Base-by-base conservation (phyloP, 2,329 filamentous ascomycete genomes). In the Ascochyta clinopodiicola region DNA sequence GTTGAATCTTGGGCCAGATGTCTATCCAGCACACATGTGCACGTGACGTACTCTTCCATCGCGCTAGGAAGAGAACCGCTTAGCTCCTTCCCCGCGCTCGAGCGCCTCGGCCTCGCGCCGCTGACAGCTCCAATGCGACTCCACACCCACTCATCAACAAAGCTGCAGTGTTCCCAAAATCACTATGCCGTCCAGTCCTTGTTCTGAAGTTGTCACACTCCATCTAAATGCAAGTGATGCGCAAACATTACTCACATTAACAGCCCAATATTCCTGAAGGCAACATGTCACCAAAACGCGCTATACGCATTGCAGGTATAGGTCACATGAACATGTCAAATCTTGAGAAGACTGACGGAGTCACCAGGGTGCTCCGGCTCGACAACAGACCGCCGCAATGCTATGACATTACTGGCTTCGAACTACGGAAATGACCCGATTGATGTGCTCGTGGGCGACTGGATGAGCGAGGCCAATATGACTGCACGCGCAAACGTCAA, bases 401-500 rank as follows among this genome's bases (percentile, higher is more conserved):
- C 70, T 5, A 73, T 75, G 65, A 52, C 51, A 8, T 40, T 67
- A 21, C 59, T 73, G 12, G 68, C 72, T 7, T 62, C 62, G 4
- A 71, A 71, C 40, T 63, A 64, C 27, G 55, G 59, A 7, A 61
- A 64, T 19, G 70, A 73, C 24, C 67, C 69, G 0, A 63, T 75
- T 21, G 69, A 75, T 52, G 69, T 75, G 13, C 60, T 73, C 7
- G 67, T 66, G 1, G 70, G 70, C 9, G 70, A 72, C 24, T 72
- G 68, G 69, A 69, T 73, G 67, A 66, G 63, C 29, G 70, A 72
- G 44, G 67, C 60, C 1, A 72, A 72, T 38, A 72, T 73, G 69
- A 71, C 69, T 7, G 60, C 59, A 8, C 53, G 67, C 27, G 67
- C 64, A 1, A 64, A 68, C 13, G 53, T 57, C 1, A 71, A 68